These are phyloP conservation scores for Diphasiastrum complanatum DNA, from an alignment of 83 land plant genomes.

Conservation along the genomic window DNA sequence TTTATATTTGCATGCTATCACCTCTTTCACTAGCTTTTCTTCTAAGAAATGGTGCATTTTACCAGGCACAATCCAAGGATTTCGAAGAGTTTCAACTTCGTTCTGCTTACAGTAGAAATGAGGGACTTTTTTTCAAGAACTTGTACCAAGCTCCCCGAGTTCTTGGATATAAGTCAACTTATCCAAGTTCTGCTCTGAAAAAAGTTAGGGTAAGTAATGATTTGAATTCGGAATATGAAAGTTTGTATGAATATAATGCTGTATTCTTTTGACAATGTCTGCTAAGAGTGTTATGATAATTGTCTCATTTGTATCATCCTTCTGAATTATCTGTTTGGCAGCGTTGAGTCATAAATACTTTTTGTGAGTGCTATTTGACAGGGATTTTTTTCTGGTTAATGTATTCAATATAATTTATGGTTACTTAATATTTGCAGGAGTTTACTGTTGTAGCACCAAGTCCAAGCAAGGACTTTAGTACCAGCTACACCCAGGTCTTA, in stretches of 20 bases:
- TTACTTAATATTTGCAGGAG: conserved; percentile 21
- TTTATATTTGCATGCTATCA: neutral
- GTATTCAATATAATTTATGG: neutral
- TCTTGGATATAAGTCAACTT: conserved; percentile 11
- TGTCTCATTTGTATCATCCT: no score
- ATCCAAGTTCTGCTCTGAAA: conserved; percentile 12
- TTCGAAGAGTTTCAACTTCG: conserved; percentile 39
- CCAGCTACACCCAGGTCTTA: conserved; percentile 40
- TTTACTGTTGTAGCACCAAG: conserved; percentile 23
- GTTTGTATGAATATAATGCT: no score
- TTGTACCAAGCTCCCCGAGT: conserved; percentile 35
- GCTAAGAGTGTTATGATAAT: no score
- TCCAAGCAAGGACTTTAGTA: conserved; percentile 25
- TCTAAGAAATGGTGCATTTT: neutral
- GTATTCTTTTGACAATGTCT: no score
- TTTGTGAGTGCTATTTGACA: neutral
- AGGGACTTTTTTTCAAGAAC: conserved; percentile 48
- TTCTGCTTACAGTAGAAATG: conserved; percentile 38
- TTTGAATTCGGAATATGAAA: no score
- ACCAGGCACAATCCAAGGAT: conserved; percentile 36
- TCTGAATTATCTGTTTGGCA: no score
- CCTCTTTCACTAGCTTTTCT: neutral
- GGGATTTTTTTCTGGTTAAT: neutral
- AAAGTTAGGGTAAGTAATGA: conserved; percentile 20
- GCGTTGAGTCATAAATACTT: no score